Evolutionary conservation across 257 asterid genomes (phyloP).

Genomic region (Capsicum chinense): DNA sequence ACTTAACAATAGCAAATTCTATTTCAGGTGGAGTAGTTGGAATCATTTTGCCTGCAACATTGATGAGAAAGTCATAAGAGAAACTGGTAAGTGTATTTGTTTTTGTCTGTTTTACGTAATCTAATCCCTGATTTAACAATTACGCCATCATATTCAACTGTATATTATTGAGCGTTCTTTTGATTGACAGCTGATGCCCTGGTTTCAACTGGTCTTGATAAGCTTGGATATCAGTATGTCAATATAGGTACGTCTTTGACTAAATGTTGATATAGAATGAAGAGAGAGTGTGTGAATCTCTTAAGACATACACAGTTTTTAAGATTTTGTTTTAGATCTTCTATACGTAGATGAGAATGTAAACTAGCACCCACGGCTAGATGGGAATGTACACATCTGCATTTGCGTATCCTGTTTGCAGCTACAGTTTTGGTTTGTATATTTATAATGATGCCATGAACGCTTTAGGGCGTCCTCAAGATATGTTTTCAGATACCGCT

Average conservation of each 20-base stretch:
- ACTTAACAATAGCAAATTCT: constrained; percentile 15
- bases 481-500: too few species aligned
- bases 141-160: not conserved
- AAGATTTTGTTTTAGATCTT: not conserved
- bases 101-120: not conserved
- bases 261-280: not conserved
- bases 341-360: not conserved
- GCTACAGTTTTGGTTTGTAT: not conserved
- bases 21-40: constrained; percentile 92
- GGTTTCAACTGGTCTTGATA: constrained; percentile 84
- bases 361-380: not conserved
- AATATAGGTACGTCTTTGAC: constrained; percentile 63
- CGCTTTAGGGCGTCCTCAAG: too few species aligned
- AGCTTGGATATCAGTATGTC: constrained; percentile 80
- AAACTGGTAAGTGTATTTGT: constrained; percentile 56
- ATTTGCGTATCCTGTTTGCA: not conserved
- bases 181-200: constrained; percentile 80
- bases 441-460: too few species aligned
- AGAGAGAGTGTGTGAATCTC: not conserved
- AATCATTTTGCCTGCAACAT: constrained; percentile 73
- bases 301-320: not conserved
- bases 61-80: constrained; percentile 69
- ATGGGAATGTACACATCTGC: not conserved
- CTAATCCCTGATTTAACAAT: not conserved
- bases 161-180: not conserved